phyloP scores from a whole-genome alignment of 75 land plant genomes.

The Chamaecyparis obtusa region DNA sequence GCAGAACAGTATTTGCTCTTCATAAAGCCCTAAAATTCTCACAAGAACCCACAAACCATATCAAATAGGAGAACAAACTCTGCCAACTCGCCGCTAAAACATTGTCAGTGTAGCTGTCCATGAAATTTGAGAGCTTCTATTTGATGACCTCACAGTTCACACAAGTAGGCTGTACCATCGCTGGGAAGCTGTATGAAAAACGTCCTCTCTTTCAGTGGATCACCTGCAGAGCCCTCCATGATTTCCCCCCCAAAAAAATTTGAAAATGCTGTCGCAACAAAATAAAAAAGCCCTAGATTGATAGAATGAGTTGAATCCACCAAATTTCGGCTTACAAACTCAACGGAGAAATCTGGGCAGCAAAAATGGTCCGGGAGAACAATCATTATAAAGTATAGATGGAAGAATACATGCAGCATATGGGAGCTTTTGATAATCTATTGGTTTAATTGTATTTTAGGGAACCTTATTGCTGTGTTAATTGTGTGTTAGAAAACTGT shows the following conservation, averaged over 20 bases:
- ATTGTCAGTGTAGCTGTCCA: slow-evolving; percentile 56
- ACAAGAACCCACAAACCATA: too few species aligned
- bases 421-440: too few species aligned
- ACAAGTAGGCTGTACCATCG: slow-evolving; percentile 28
- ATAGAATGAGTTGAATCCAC: background rate
- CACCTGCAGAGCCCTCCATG: background rate
- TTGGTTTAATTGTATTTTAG: too few species aligned
- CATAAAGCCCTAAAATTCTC: background rate
- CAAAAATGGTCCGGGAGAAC: background rate
- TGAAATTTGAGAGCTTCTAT: slow-evolving; percentile 49
- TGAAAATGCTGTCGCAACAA: background rate
- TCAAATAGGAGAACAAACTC: too few species aligned
- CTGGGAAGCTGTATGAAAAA: slow-evolving; percentile 41
- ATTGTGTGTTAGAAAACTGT: too few species aligned
- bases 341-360: background rate
- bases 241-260: background rate
- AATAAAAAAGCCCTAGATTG: background rate
- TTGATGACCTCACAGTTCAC: slow-evolving; percentile 31
- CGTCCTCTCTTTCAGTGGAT: slow-evolving; percentile 4
- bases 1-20: too few species aligned
- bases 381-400: too few species aligned
- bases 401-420: too few species aligned
- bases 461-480: too few species aligned
- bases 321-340: background rate
- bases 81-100: slow-evolving; percentile 41